Percentiles rank a stretch among this genome's conserved stretches.
phyloP scores from a whole-genome alignment of 306 rosid species.

The Mucuna pruriens region DNA sequence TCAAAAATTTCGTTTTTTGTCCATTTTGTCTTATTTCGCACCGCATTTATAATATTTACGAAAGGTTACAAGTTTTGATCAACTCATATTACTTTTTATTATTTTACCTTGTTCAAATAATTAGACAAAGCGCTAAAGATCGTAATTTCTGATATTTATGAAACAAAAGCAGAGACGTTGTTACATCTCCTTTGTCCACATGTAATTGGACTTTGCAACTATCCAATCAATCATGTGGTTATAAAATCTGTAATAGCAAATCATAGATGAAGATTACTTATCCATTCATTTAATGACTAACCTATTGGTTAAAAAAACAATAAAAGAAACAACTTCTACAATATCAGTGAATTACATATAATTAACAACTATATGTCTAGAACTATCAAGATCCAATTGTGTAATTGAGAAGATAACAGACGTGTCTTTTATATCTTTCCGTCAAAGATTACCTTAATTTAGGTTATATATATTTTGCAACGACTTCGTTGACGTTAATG shows the following conservation, averaged over 20 bases:
- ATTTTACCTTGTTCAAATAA: neutral
- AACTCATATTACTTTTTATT: neutral
- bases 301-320: neutral
- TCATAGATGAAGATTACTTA: conserved; percentile 14
- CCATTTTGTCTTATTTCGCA: neutral
- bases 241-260: conserved; percentile 36
- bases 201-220: neutral
- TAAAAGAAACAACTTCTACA: neutral
- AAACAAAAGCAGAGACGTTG: neutral
- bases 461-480: neutral
- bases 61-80: neutral
- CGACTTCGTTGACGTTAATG: conserved; percentile 46
- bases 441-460: neutral
- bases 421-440: conserved; percentile 30
- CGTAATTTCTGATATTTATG: neutral
- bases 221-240: conserved; percentile 36
- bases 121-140: neutral
- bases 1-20: neutral
- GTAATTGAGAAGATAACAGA: conserved; percentile 26
- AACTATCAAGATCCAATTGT: conserved; percentile 22
- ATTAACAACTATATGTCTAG: neutral
- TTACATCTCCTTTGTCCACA: neutral
- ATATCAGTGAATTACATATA: neutral
- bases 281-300: neutral
- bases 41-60: neutral